Conservation (phyloP, 805 yeast genomes). For the Candida tallmaniae region DNA sequence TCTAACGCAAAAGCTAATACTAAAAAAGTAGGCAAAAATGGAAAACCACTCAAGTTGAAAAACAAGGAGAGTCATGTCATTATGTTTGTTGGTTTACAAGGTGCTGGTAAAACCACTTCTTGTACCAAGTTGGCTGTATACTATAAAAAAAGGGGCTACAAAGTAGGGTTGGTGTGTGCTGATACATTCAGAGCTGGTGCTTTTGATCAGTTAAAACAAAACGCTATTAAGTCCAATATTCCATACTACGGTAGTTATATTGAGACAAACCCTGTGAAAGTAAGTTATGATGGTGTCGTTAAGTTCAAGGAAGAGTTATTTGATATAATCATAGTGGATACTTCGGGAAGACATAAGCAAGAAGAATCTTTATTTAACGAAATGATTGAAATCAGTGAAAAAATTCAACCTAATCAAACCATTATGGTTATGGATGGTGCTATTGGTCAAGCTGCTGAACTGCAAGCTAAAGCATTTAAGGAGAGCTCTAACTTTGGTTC, state of each 20-base stretch:
- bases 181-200: constrained; percentile 99
- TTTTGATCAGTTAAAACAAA: constrained; percentile 95
- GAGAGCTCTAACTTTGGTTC: constrained; percentile 93
- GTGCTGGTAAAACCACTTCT: constrained; percentile 97
- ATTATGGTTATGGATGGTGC: constrained; percentile 97
- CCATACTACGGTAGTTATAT: constrained; percentile 95
- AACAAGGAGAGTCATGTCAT: constrained; percentile 50
- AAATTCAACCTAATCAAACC: constrained; percentile 90
- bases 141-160: constrained; percentile 88
- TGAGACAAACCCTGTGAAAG: constrained; percentile 92
- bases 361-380: constrained; percentile 88
- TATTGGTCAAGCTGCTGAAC: constrained; percentile 97
- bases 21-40: constrained; percentile 7
- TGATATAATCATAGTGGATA: constrained; percentile 92
- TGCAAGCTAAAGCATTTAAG: constrained; percentile 90
- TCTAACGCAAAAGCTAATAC: constrained; percentile 14
- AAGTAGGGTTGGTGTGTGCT: constrained; percentile 96
- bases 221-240: constrained; percentile 90
- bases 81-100: constrained; percentile 98
- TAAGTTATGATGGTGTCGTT: constrained; percentile 86
- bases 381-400: constrained; percentile 88
- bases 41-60: constrained; percentile 2
- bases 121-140: constrained; percentile 96
- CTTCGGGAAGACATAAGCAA: constrained; percentile 97
- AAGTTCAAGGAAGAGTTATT: constrained; percentile 88